Percentiles rank a stretch among this genome's conserved stretches.
phyloP scores from a whole-genome alignment of 2,329 filamentous ascomycete species.

The Elsinoe necatrix region DNA sequence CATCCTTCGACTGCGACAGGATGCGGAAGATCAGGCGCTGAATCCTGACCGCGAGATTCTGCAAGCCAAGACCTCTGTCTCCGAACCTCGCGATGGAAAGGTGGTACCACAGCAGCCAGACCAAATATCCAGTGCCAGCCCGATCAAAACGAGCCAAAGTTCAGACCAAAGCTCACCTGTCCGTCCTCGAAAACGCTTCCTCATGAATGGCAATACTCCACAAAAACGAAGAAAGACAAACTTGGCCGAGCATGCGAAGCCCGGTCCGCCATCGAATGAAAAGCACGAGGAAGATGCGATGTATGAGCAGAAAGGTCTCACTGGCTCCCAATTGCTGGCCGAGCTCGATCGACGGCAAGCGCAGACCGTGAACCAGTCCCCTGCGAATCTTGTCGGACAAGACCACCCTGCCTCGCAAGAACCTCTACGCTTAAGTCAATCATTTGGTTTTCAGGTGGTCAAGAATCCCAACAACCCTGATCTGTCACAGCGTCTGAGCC shows the following conservation, averaged over 20 bases:
- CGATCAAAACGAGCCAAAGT: neutral
- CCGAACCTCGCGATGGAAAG: neutral
- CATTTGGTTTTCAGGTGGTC: conserved; percentile 61
- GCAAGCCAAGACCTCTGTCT: neutral
- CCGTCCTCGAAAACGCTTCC: conserved; percentile 6
- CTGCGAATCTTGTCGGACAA: conserved; percentile 23
- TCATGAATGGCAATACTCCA: neutral
- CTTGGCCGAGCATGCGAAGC: neutral
- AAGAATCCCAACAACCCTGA: conserved; percentile 63
- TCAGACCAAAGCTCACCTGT: neutral
- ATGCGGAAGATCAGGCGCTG: conserved; percentile 34
- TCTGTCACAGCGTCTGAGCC: conserved; percentile 58
- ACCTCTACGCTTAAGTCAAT: conserved; percentile 15
- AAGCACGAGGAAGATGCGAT: neutral
- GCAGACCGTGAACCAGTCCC: conserved; percentile 13
- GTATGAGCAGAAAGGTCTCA: conserved; percentile 13
- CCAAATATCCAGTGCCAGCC: neutral
- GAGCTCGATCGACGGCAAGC: conserved; percentile 9
- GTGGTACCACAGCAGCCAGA: neutral
- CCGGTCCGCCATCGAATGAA: neutral
- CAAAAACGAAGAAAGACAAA: conserved; percentile 9
- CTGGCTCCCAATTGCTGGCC: conserved; percentile 11
- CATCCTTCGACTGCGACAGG: conserved; percentile 42
- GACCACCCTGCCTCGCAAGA: conserved; percentile 21
- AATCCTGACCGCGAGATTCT: conserved; percentile 21